A percentile compares a stretch with the other conserved stretches of the same genome.
These are phyloP conservation scores for Nitzschia sp. DNA, from an alignment of 108 stramenopile genomes.

Conservation along the genomic window DNA sequence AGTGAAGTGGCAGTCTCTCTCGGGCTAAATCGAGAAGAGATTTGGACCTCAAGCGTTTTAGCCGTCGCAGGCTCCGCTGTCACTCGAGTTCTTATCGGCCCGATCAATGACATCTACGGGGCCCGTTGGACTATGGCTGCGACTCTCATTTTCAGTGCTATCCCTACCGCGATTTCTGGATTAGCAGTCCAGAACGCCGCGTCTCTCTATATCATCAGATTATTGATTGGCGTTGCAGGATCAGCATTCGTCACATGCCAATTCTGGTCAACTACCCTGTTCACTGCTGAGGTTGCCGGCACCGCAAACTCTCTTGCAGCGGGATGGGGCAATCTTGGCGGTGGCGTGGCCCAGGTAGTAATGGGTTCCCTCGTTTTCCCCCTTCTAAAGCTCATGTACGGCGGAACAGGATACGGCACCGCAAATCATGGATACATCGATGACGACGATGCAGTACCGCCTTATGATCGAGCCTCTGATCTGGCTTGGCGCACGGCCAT, in stretches of 20 bases:
- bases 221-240: conserved; percentile 51
- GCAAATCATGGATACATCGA: background rate
- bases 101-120: conserved; percentile 74
- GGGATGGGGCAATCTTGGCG: conserved; percentile 88
- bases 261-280: conserved; percentile 78
- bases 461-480: conserved; percentile 43
- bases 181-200: conserved; percentile 49
- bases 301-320: conserved; percentile 79
- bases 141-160: conserved; percentile 67
- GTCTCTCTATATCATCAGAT: conserved; percentile 49
- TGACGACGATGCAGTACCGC: conserved; percentile 29
- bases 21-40: conserved; percentile 48
- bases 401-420: conserved; percentile 35
- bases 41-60: conserved; percentile 68
- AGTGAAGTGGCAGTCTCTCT: conserved; percentile 54
- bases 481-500: conserved; percentile 67
- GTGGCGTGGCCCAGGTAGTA: conserved; percentile 65
- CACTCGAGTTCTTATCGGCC: conserved; percentile 67
- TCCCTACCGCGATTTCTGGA: conserved; percentile 63
- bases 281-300: conserved; percentile 70
- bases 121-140: conserved; percentile 52
- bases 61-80: conserved; percentile 66
- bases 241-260: conserved; percentile 74
- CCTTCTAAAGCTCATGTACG: conserved; percentile 54
- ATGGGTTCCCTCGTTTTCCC: conserved; percentile 67